Evolutionary conservation across 1,139 yeast species (phyloP), one percentile per base, ranked within the genome.

Genomic region (Kluyveromyces sp.): DNA sequence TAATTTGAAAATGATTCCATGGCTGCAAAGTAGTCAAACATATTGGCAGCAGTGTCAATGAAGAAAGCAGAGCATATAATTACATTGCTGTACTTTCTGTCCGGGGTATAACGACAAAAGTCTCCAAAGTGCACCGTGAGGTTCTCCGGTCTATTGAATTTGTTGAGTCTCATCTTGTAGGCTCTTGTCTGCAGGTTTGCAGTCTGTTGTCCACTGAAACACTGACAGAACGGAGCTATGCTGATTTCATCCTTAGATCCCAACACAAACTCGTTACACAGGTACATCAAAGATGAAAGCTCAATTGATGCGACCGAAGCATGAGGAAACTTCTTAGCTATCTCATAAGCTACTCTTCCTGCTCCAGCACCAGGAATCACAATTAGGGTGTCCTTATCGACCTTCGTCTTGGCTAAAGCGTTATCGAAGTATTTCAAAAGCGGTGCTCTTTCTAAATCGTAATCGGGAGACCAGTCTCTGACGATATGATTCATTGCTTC

Each of bases 11-110:
- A 59, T 12, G 64, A 56, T 43, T 73, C 73, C 31, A 87, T 77
- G 1, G 80, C 64, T 43, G 82, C 83, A 39, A 87, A 62, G 58
- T 87, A 87, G 32, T 78, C 81, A 50, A 87, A 69, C 39, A 85
- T 59, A 55, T 86, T 85, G 55, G 86, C 94, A 0, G 96, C 95
- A 0, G 96, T 87, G 58, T 87, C 96, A 19, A 87, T 69, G 61
- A 87, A 85, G 57, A 81, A 87, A 2, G 83, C 83, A 1, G 92
- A 75, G 2, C 83, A 78, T 1, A 87, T 69, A 8, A 82, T 73
- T 15, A 82, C 67, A 46, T 73, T 72, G n/a, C 73, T 71, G 43
- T 68, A 70, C 9, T 44, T 41, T 7, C 34, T 33, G 15, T 52
- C 47, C 41, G 68, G 51, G 3, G 61, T 57, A 55, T 80, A 81